A percentile compares a stretch with the other conserved stretches of the same genome.
These are phyloP conservation scores for Saturnispora galanensis DNA, from an alignment of 805 yeast species.

Conservation along the genomic window DNA sequence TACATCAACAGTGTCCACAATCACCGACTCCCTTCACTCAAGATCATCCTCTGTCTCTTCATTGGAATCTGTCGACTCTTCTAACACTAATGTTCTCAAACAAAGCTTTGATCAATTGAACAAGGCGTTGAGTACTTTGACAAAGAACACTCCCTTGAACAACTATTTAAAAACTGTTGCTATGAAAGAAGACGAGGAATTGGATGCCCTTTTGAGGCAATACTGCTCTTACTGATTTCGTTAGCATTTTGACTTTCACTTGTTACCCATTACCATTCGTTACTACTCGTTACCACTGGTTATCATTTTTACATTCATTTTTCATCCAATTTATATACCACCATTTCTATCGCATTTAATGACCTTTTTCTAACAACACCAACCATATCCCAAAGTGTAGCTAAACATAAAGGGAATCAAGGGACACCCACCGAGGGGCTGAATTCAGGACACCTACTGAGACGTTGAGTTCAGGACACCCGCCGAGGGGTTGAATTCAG, in stretches of 20 bases:
- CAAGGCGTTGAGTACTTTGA: constrained; percentile 8
- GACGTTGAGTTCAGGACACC: too few species aligned
- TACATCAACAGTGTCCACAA: constrained; percentile 10
- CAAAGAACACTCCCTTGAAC: constrained; percentile 18
- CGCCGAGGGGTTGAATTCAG: too few species aligned
- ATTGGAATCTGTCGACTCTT: constrained; percentile 2
- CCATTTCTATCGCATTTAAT: background rate
- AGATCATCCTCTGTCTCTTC: constrained; percentile 26
- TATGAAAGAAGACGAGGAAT: constrained; percentile 26
- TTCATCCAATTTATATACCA: background rate
- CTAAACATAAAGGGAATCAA: too few species aligned
- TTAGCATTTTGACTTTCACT: background rate
- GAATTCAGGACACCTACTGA: too few species aligned
- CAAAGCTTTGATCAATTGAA: constrained; percentile 1
- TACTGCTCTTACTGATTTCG: constrained; percentile 17
- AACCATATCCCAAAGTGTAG: too few species aligned
- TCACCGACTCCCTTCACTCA: constrained; percentile 18
- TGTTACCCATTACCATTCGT: background rate
- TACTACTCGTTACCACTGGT: background rate
- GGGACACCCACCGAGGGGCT: too few species aligned
- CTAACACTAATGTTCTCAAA: constrained; percentile 4
- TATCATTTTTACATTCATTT: background rate
- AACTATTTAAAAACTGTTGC: constrained; percentile 26
- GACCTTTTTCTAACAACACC: too few species aligned
- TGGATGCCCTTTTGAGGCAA: constrained; percentile 26